Conservation (phyloP, 306 rosid species). For the Pterocarpus santalinus region DNA sequence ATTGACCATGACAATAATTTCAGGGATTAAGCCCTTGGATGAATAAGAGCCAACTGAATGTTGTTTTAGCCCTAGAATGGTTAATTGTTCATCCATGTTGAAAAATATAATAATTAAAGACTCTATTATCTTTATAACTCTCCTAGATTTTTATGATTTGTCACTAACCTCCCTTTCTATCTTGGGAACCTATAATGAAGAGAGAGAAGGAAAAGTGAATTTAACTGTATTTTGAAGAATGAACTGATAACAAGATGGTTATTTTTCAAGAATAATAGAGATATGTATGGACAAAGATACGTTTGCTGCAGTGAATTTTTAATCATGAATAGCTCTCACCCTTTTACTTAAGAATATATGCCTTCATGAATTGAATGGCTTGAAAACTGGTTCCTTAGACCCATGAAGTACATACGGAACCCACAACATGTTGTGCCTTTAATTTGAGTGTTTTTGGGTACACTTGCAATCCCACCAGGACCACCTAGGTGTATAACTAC, state of each 20-base stretch:
- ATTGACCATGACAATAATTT: constrained; percentile 5
- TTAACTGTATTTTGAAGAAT: constrained; percentile 20
- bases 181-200: too few species aligned
- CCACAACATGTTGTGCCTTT: background rate
- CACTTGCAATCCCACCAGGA: background rate
- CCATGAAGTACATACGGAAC: constrained; percentile 20
- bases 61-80: constrained; percentile 4
- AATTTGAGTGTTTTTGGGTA: background rate
- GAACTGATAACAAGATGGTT: background rate
- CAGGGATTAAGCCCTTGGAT: constrained; percentile 9
- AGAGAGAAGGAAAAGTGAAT: too few species aligned
- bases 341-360: background rate
- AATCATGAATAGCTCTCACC: background rate
- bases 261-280: constrained; percentile 1
- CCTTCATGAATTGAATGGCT: background rate
- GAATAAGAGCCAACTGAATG: constrained; percentile 20
- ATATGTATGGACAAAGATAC: background rate
- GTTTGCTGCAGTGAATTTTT: constrained; percentile 30
- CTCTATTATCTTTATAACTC: background rate
- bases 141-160: constrained; percentile 20
- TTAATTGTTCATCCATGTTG: constrained; percentile 14
- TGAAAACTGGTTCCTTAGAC: constrained; percentile 18
- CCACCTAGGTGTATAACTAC: constrained; percentile 5
- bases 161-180: constrained; percentile 3
- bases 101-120: constrained; percentile 18